phyloP scores from a whole-genome alignment of 768 basidiomycete genomes.

The Exidia glandulosa region DNA sequence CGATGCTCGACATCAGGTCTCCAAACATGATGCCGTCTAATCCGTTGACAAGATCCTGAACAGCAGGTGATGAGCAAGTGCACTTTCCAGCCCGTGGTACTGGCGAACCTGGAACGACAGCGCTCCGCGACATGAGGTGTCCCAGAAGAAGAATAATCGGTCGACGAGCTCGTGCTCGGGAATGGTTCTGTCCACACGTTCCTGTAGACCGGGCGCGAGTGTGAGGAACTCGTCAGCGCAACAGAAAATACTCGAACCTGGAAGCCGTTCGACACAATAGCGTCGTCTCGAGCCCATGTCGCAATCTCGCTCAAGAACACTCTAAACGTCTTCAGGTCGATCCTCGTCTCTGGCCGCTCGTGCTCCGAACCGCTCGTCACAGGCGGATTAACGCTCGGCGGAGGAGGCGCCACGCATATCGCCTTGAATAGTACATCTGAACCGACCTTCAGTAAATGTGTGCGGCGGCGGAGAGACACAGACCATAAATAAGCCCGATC shows the following conservation, averaged over 20 bases:
- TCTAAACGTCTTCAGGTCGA: slow-evolving; percentile 76
- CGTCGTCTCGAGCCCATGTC: slow-evolving; percentile 93
- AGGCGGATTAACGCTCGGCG: slow-evolving; percentile 34
- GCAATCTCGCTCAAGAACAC: slow-evolving; percentile 85
- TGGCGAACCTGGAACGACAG: slow-evolving; percentile 75
- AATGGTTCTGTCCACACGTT: slow-evolving; percentile 79
- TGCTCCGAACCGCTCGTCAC: slow-evolving; percentile 46
- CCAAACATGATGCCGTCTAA: slow-evolving; percentile 90
- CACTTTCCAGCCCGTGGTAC: background rate
- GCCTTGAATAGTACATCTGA: slow-evolving; percentile 48
- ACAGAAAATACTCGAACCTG: slow-evolving; percentile 35
- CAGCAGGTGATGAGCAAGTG: background rate
- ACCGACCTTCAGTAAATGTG: background rate
- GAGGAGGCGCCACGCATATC: slow-evolving; percentile 59
- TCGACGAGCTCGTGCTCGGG: slow-evolving; percentile 96
- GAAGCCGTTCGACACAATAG: slow-evolving; percentile 85
- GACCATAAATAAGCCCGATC: slow-evolving; percentile 84
- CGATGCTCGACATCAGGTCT: slow-evolving; percentile 96
- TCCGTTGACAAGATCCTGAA: slow-evolving; percentile 78
- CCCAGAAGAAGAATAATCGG: slow-evolving; percentile 91
- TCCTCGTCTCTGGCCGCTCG: slow-evolving; percentile 81
- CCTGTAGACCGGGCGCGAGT: slow-evolving; percentile 30
- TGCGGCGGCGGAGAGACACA: slow-evolving; percentile 29
- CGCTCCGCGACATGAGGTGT: slow-evolving; percentile 66
- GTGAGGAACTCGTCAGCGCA: background rate